phyloP scores from a whole-genome alignment of 768 basidiomycete genomes.

The Kwoniella europaea region DNA sequence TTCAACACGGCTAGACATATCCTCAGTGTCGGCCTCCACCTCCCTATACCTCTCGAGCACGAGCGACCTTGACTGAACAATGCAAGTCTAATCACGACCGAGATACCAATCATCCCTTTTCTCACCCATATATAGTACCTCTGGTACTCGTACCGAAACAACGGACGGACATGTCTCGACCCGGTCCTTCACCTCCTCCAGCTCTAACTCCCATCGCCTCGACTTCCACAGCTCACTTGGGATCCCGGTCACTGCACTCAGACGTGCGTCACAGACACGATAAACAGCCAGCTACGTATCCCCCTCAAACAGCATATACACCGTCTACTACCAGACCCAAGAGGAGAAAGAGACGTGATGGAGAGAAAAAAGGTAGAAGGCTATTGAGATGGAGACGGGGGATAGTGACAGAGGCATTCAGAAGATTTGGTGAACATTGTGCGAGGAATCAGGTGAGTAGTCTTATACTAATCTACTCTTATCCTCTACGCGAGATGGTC shows the following conservation, averaged over 20 bases:
- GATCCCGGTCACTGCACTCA: background rate
- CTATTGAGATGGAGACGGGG: slow-evolving; percentile 26
- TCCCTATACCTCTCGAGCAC: background rate
- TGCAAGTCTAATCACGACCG: background rate
- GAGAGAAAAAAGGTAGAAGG: slow-evolving; percentile 9
- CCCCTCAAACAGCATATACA: background rate
- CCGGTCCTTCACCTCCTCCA: slow-evolving; percentile 15
- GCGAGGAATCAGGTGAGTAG: slow-evolving; percentile 56
- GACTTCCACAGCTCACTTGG: slow-evolving; percentile 32
- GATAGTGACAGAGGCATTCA: slow-evolving; percentile 48
- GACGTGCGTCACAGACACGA: slow-evolving; percentile 29
- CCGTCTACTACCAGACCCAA: slow-evolving; percentile 4
- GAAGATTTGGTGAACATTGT: slow-evolving; percentile 55
- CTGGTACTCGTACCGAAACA: too few relatives aligned
- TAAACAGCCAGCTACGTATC: slow-evolving; percentile 6
- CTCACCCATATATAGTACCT: background rate
- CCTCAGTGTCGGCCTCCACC: background rate
- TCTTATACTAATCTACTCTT: too few relatives aligned
- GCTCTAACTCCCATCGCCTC: slow-evolving; percentile 23
- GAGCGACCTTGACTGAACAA: background rate
- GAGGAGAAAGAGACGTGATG: slow-evolving; percentile 21
- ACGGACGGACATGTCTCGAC: slow-evolving; percentile 3
- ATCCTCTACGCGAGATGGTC: background rate
- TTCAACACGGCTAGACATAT: too few relatives aligned
- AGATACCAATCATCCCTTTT: background rate